These are phyloP conservation scores for Deinandra increscens DNA, from an alignment of 129 eudicot species.

Conservation along the genomic window DNA sequence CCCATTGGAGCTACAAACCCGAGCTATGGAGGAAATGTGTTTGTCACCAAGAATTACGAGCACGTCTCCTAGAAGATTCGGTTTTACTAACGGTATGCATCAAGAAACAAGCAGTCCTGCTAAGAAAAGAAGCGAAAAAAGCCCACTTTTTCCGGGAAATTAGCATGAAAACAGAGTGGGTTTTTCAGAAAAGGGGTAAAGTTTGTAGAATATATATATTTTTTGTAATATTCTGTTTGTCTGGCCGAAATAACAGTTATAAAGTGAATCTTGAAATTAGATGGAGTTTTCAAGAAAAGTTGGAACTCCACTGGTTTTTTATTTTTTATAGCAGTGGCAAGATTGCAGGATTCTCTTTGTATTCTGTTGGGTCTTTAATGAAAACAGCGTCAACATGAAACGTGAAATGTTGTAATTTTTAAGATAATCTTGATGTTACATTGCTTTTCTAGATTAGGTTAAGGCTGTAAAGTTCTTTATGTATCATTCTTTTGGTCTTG, in stretches of 20 bases:
- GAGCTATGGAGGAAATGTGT: constrained; percentile 60
- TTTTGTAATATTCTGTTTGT: constrained; percentile 22
- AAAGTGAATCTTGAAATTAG: constrained; percentile 17
- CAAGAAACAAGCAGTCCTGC: constrained; percentile 30
- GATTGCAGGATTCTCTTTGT: constrained; percentile 15
- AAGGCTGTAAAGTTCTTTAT: no score
- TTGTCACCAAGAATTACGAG: constrained; percentile 55
- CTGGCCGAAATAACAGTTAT: background rate
- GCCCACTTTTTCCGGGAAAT: constrained; percentile 41
- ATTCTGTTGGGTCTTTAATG: constrained; percentile 12
- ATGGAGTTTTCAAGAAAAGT: constrained; percentile 28
- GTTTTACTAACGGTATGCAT: constrained; percentile 22
- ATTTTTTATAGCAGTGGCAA: constrained; percentile 9
- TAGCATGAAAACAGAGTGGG: background rate
- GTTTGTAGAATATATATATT: constrained; percentile 11
- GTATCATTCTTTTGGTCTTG: no score
- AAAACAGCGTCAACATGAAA: background rate
- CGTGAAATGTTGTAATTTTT: background rate
- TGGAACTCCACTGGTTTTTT: background rate
- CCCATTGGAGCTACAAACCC: constrained; percentile 63
- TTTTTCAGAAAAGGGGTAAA: constrained; percentile 13
- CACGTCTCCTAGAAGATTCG: constrained; percentile 41
- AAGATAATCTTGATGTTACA: no score
- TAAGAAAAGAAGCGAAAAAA: constrained; percentile 35
- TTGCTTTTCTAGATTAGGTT: no score